Percentiles rank a stretch among this genome's conserved stretches.
Conservation (phyloP, 768 basidiomycete species). For the Sistotremastrum niveocremeum region DNA sequence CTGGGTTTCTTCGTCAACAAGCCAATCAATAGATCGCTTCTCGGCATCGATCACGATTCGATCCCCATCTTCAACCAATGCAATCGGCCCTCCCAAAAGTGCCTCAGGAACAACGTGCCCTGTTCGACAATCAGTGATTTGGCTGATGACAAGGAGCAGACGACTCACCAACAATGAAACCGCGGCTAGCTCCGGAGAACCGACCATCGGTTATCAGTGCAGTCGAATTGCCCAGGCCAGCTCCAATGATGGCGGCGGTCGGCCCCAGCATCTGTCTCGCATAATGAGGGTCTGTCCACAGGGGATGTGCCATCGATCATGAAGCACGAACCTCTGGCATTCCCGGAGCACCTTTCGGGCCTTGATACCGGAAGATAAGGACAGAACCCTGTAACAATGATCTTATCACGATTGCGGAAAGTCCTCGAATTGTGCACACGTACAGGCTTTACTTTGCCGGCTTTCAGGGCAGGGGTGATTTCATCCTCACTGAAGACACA, state of each 20-base stretch:
- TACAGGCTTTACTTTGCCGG: conserved; percentile 57
- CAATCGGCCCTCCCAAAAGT: conserved; percentile 74
- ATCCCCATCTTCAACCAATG: conserved; percentile 76
- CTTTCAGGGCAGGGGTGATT: conserved; percentile 63
- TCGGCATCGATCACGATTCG: conserved; percentile 59
- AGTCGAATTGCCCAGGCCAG: conserved; percentile 63
- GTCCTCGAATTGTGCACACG: too few relatives aligned
- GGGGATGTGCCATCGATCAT: neutral
- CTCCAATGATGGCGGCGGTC: conserved; percentile 74
- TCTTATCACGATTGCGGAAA: too few relatives aligned
- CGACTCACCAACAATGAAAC: conserved; percentile 41
- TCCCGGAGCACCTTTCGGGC: conserved; percentile 83
- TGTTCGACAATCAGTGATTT: conserved; percentile 8
- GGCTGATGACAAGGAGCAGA: neutral
- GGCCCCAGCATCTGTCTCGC: conserved; percentile 33
- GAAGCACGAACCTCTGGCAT: conserved; percentile 57
- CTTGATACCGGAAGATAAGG: conserved; percentile 77
- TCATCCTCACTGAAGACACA: conserved; percentile 35
- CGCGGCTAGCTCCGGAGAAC: conserved; percentile 72
- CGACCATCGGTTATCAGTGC: conserved; percentile 83
- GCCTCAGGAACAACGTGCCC: conserved; percentile 58
- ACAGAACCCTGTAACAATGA: conserved; percentile 29
- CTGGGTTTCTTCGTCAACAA: conserved; percentile 56
- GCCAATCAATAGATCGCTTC: conserved; percentile 54
- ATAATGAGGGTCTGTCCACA: neutral